A percentile compares a stretch with the other conserved stretches of the same genome.
phyloP scores from a whole-genome alignment of 2,329 filamentous ascomycete genomes.

The Helminthosporium solani region DNA sequence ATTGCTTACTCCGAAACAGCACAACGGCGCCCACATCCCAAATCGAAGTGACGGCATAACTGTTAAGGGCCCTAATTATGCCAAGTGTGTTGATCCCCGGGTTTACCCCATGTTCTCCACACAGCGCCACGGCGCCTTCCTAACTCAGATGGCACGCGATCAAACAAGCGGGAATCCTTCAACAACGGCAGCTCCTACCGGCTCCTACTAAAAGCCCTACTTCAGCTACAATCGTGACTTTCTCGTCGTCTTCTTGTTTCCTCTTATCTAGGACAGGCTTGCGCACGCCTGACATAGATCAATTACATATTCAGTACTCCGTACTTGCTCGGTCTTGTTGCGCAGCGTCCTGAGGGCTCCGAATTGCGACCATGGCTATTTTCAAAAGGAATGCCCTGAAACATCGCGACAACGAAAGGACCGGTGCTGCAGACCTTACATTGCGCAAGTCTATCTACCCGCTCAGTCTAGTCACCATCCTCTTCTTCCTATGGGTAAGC shows the following conservation, averaged over 20 bases:
- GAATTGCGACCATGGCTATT: constrained; percentile 27
- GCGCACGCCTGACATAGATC: too few relatives aligned
- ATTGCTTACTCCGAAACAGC: neutral
- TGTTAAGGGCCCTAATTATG: too few relatives aligned
- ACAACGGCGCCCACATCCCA: neutral
- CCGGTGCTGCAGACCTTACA: constrained; percentile 62
- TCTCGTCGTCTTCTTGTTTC: neutral
- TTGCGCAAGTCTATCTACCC: constrained; percentile 67
- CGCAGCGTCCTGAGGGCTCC: neutral
- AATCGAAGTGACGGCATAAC: neutral
- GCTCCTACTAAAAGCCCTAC: too few relatives aligned
- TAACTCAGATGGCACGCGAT: too few relatives aligned
- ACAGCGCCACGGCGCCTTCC: neutral
- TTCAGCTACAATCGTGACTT: constrained; percentile 9
- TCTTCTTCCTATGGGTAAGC: constrained; percentile 64
- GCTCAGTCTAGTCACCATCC: constrained; percentile 63
- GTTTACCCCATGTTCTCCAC: constrained; percentile 6
- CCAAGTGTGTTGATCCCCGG: constrained; percentile 8
- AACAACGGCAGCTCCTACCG: too few relatives aligned
- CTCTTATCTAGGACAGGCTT: too few relatives aligned
- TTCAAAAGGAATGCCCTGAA: constrained; percentile 34
- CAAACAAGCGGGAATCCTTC: too few relatives aligned
- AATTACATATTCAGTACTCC: neutral
- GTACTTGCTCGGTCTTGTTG: neutral
- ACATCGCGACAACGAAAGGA: constrained; percentile 47